These are phyloP conservation scores for Colletotrichum orchidophilum DNA, from an alignment of 2,329 filamentous ascomycete genomes.

Conservation along the genomic window DNA sequence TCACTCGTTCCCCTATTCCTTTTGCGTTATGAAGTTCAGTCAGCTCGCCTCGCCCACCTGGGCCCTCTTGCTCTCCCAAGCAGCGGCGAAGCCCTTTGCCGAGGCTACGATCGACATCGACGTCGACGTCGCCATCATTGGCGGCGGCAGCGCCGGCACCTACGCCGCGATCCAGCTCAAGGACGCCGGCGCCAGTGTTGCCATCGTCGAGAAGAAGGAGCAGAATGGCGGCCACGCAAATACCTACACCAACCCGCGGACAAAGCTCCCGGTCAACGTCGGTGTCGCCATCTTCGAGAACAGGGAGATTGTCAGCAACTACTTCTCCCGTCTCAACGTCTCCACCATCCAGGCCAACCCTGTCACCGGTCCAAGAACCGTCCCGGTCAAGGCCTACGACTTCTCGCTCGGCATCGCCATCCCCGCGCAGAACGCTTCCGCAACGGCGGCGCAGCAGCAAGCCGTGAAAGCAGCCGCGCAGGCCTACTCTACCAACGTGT, in stretches of 20 bases:
- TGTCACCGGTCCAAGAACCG: not conserved
- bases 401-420: constrained; percentile 27
- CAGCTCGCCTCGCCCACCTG: constrained; percentile 8
- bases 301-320: constrained; percentile 43
- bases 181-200: constrained; percentile 46
- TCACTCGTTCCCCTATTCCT: not conserved
- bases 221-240: constrained; percentile 52
- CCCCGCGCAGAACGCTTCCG: constrained; percentile 17
- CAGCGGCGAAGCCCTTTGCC: not conserved
- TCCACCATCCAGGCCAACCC: constrained; percentile 24
- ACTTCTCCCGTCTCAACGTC: constrained; percentile 48
- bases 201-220: constrained; percentile 49
- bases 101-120: constrained; percentile 6
- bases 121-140: constrained; percentile 46
- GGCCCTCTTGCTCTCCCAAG: not conserved
- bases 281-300: constrained; percentile 44
- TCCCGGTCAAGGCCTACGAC: constrained; percentile 34
- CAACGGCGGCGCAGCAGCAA: constrained; percentile 16
- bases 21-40: constrained; percentile 13
- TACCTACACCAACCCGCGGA: constrained; percentile 46
- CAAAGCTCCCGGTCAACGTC: constrained; percentile 23
- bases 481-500: constrained; percentile 18
- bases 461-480: constrained; percentile 13
- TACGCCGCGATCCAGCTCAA: constrained; percentile 51
- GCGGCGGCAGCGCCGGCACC: constrained; percentile 51